Conservation (phyloP, 257 asterid species). For the Solanum pennellii region DNA sequence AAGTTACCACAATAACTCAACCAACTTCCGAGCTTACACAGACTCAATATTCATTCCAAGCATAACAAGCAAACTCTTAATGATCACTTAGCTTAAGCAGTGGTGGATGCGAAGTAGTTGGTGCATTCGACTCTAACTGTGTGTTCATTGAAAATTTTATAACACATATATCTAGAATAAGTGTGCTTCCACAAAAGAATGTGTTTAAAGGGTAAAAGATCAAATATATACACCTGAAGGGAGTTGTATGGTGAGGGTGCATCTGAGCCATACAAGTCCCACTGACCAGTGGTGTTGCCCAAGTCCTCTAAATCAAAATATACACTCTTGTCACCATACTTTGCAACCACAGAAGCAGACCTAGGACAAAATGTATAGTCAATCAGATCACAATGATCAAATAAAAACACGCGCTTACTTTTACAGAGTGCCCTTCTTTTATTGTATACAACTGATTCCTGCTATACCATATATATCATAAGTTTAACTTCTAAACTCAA, state of each 20-base stretch:
- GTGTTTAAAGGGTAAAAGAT: not conserved
- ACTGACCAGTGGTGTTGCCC: slow-evolving; percentile 89
- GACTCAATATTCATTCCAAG: not conserved
- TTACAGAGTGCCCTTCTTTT: not conserved
- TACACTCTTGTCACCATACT: slow-evolving; percentile 88
- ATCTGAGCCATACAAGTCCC: slow-evolving; percentile 98
- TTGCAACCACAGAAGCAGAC: slow-evolving; percentile 72
- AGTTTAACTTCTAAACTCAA: no score
- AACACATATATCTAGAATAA: not conserved
- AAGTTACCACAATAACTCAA: not conserved
- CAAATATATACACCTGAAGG: slow-evolving; percentile 46
- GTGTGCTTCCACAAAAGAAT: not conserved
- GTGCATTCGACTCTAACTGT: not conserved
- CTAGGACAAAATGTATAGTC: slow-evolving; percentile 6
- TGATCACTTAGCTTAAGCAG: not conserved
- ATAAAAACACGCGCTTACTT: not conserved
- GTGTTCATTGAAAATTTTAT: not conserved
- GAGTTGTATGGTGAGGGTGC: slow-evolving; percentile 88
- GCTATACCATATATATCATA: not conserved
- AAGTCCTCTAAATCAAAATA: slow-evolving; percentile 92
- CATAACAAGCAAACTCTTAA: not conserved
- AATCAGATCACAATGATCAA: not conserved
- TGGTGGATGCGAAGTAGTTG: not conserved
- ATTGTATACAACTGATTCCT: not conserved
- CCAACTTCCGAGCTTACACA: not conserved